Evolutionary conservation across 139 green algal genomes (phyloP).

Genomic region (Picochlorum sp.): DNA sequence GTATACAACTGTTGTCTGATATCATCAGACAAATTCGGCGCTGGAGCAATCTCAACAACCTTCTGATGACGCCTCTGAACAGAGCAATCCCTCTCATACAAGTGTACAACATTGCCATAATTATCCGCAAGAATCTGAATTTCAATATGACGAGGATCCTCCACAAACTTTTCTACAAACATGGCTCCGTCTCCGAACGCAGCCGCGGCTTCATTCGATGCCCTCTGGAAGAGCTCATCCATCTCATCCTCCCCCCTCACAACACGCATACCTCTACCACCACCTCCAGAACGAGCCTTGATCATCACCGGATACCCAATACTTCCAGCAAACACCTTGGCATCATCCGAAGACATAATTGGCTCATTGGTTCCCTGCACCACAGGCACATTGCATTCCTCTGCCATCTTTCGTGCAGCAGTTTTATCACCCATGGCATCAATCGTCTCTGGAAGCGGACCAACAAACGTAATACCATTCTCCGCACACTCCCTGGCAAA

Average conservation of each 20-base stretch:
- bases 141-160: constrained; percentile 72
- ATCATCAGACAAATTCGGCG: constrained; percentile 39
- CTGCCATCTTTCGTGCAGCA: constrained; percentile 50
- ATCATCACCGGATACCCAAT: constrained; percentile 89
- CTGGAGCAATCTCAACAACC: constrained; percentile 85
- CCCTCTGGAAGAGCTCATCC: constrained; percentile 61
- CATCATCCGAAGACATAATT: constrained; percentile 48
- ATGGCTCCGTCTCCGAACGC: constrained; percentile 93
- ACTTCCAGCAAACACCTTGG: constrained; percentile 55
- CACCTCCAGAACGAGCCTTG: constrained; percentile 90
- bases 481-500: constrained; percentile 81
- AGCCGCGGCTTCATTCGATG: constrained; percentile 64
- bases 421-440: constrained; percentile 88
- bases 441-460: constrained; percentile 75
- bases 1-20: constrained; percentile 44
- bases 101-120: constrained; percentile 89
- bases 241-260: constrained; percentile 69
- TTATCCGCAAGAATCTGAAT: constrained; percentile 88
- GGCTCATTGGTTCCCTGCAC: constrained; percentile 80
- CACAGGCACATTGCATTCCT: constrained; percentile 70
- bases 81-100: constrained; percentile 94
- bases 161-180: constrained; percentile 93
- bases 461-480: constrained; percentile 84
- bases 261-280: constrained; percentile 88
- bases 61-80: constrained; percentile 98